phyloP scores from a whole-genome alignment of 139 green algal genomes.

The Coelastrella sp. region DNA sequence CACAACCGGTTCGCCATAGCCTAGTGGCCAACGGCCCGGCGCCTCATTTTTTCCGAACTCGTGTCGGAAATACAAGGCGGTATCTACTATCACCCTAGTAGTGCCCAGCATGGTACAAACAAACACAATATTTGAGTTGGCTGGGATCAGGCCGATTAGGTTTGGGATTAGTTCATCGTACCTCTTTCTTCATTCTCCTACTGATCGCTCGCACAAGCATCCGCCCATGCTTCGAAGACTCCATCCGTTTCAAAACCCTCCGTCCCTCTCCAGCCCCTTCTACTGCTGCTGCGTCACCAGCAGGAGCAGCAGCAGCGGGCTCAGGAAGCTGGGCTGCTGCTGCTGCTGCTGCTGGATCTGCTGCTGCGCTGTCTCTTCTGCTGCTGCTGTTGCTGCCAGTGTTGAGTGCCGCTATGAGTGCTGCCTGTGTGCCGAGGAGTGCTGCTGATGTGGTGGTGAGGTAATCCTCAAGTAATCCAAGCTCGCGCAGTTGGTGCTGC shows the following conservation, averaged over 20 bases:
- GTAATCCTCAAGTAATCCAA: neutral
- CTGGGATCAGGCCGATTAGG: too few species aligned
- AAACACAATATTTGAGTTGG: too few species aligned
- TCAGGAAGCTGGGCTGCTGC: neutral
- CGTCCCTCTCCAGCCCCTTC: neutral
- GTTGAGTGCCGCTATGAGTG: neutral
- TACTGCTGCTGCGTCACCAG: neutral
- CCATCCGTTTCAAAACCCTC: neutral
- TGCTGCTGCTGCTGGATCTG: neutral
- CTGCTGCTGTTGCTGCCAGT: neutral
- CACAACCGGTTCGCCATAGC: too few species aligned
- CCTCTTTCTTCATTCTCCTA: slow-evolving; percentile 26
- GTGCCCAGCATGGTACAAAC: too few species aligned
- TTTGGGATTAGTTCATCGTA: neutral
- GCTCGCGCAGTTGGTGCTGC: slow-evolving; percentile 4
- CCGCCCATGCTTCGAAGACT: neutral
- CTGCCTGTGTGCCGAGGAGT: slow-evolving; percentile 23
- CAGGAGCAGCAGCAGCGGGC: neutral
- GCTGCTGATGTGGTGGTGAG: neutral
- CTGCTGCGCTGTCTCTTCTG: neutral
- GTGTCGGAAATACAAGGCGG: too few species aligned
- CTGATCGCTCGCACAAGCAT: slow-evolving; percentile 14
- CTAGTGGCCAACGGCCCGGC: too few species aligned
- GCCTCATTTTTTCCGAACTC: too few species aligned
- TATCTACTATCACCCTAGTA: too few species aligned